phyloP scores from a whole-genome alignment of 2,329 filamentous ascomycete species.

The Aspergillus sp. region DNA sequence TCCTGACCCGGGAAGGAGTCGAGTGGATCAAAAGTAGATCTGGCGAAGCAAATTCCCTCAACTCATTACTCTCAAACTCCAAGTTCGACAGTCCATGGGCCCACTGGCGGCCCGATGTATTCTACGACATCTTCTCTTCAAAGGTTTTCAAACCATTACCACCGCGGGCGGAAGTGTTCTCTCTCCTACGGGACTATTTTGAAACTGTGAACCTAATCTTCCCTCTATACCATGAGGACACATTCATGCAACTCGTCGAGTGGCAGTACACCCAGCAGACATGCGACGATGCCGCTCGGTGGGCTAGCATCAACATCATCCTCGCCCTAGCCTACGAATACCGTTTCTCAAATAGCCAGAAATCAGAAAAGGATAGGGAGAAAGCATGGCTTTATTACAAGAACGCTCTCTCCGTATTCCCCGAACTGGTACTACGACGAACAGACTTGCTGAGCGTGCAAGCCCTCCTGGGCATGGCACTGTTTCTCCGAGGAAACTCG shows the following conservation, averaged over 20 bases:
- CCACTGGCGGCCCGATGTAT: conserved; percentile 95
- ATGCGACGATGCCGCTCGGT: conserved; percentile 92
- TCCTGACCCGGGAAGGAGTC: conserved; percentile 92
- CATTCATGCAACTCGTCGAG: conserved; percentile 94
- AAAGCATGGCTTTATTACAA: conserved; percentile 93
- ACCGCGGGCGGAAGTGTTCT: conserved; percentile 78
- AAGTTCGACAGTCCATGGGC: conserved; percentile 87
- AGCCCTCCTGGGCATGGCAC: conserved; percentile 83
- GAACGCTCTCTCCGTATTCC: conserved; percentile 88
- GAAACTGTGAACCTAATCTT: conserved; percentile 98
- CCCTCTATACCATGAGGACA: conserved; percentile 89
- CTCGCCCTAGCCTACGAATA: conserved; percentile 85
- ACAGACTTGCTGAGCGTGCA: conserved; percentile 92
- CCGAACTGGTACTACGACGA: conserved; percentile 87
- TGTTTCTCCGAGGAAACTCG: conserved; percentile 91
- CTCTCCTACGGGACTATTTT: conserved; percentile 85
- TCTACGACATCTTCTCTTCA: conserved; percentile 82
- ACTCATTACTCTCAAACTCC: conserved; percentile 79
- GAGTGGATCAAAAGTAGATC: conserved; percentile 97
- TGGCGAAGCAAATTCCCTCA: conserved; percentile 84
- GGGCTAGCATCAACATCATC: conserved; percentile 90
- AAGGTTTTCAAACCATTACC: conserved; percentile 78
- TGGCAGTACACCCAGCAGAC: conserved; percentile 88
- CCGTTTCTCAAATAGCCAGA: conserved; percentile 86
- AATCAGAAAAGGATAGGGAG: conserved; percentile 81